Percentiles rank a stretch among this genome's conserved stretches.
These are phyloP conservation scores for Arthromyces matolae DNA, from an alignment of 768 basidiomycete species.

Conservation along the genomic window DNA sequence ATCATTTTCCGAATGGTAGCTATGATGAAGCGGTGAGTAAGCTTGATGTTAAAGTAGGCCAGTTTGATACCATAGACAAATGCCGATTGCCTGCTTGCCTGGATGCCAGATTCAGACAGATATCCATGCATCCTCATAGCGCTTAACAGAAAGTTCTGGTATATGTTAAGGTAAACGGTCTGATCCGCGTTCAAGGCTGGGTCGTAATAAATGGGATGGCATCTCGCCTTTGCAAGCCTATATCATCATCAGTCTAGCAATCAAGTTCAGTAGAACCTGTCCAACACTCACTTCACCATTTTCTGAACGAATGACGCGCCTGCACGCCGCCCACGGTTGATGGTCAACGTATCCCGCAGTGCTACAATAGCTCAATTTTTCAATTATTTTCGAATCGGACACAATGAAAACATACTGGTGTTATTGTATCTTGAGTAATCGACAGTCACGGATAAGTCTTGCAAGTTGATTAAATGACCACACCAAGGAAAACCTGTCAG, in stretches of 20 bases:
- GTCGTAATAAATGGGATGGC: conserved; percentile 81
- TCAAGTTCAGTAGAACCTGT: too few relatives aligned
- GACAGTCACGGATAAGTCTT: conserved; percentile 68
- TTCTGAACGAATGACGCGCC: conserved; percentile 65
- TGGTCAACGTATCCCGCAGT: conserved; percentile 64
- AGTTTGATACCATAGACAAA: conserved; percentile 54
- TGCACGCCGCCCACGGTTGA: conserved; percentile 61
- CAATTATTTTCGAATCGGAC: background rate
- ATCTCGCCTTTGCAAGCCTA: conserved; percentile 69
- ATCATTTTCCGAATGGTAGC: conserved; percentile 64
- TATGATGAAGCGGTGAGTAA: conserved; percentile 25
- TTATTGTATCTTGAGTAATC: conserved; percentile 72
- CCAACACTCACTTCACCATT: conserved; percentile 74
- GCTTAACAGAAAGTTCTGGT: conserved; percentile 77
- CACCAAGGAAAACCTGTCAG: conserved; percentile 88
- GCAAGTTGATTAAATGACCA: conserved; percentile 76
- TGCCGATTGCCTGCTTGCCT: conserved; percentile 35
- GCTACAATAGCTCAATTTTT: conserved; percentile 33
- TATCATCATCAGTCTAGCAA: too few relatives aligned
- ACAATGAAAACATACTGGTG: conserved; percentile 41
- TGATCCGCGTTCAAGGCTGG: conserved; percentile 56
- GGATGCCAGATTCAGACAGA: conserved; percentile 56
- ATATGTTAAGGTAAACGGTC: conserved; percentile 76
- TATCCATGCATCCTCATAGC: conserved; percentile 89
- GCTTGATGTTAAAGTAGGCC: background rate